phyloP scores from a whole-genome alignment of 2,329 filamentous ascomycete genomes.

The Diaporthe eres region DNA sequence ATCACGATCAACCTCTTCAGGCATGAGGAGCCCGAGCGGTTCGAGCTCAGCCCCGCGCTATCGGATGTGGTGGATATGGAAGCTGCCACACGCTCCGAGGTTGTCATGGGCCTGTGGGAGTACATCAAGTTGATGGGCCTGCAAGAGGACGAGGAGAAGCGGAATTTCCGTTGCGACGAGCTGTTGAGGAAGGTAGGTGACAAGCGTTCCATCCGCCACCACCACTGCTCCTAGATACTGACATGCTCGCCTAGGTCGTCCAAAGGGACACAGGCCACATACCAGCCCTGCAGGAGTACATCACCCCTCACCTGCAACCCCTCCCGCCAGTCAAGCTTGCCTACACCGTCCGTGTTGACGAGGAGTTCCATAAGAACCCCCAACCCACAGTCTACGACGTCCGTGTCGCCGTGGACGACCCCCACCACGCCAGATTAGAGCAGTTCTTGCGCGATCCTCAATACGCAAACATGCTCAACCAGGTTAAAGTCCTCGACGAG shows the following conservation, averaged over 20 bases:
- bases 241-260: slow-evolving; percentile 71
- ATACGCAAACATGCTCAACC: slow-evolving; percentile 80
- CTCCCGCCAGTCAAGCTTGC: slow-evolving; percentile 86
- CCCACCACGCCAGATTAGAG: slow-evolving; percentile 77
- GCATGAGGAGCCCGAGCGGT: slow-evolving; percentile 89
- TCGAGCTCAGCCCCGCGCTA: slow-evolving; percentile 81
- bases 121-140: slow-evolving; percentile 89
- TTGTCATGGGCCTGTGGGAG: slow-evolving; percentile 94
- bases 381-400: slow-evolving; percentile 91
- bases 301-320: slow-evolving; percentile 82
- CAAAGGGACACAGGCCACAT: slow-evolving; percentile 84
- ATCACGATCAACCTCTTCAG: slow-evolving; percentile 88
- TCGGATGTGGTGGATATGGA: slow-evolving; percentile 88
- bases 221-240: not conserved
- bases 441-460: slow-evolving; percentile 77
- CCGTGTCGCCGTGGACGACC: slow-evolving; percentile 86
- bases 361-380: slow-evolving; percentile 82
- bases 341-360: slow-evolving; percentile 95
- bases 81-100: slow-evolving; percentile 89
- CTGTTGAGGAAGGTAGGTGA: slow-evolving; percentile 78
- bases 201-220: not conserved
- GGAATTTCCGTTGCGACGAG: slow-evolving; percentile 92
- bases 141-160: slow-evolving; percentile 95
- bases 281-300: slow-evolving; percentile 85
- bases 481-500: slow-evolving; percentile 84